A percentile compares a stretch with the other conserved stretches of the same genome.
phyloP scores from a whole-genome alignment of 768 basidiomycete genomes.

The Psilocybe azurescens region DNA sequence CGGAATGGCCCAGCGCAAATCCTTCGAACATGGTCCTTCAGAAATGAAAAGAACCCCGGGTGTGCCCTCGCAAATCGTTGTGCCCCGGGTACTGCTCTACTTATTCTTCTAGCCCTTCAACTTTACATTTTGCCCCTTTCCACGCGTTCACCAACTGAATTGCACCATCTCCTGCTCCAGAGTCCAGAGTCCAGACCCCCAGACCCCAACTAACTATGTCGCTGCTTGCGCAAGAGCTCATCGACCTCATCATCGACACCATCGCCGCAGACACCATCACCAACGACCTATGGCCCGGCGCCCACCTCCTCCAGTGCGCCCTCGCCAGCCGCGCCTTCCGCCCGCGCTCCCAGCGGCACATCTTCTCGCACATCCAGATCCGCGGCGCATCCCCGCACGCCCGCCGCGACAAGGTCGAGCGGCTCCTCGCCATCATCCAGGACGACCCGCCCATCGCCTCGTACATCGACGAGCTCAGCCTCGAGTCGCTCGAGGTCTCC shows the following conservation, averaged over 20 bases:
- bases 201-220: neutral
- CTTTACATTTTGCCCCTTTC: too few species aligned
- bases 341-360: constrained; percentile 5
- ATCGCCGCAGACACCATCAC: neutral
- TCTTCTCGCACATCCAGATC: neutral
- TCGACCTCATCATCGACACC: neutral
- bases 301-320: neutral
- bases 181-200: neutral
- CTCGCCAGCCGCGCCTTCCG: neutral
- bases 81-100: too few species aligned
- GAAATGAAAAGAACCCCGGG: too few species aligned
- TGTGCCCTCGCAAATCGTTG: too few species aligned
- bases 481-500: neutral
- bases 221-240: neutral
- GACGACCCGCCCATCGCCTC: neutral
- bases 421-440: neutral
- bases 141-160: too few species aligned
- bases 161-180: too few species aligned
- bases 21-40: too few species aligned
- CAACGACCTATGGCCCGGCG: neutral
- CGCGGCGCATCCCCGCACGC: neutral
- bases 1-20: too few species aligned
- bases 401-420: neutral
- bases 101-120: too few species aligned
- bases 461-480: neutral